These are phyloP conservation scores for Leccinum subtestaceum DNA, from an alignment of 768 basidiomycete genomes.

Conservation along the genomic window DNA sequence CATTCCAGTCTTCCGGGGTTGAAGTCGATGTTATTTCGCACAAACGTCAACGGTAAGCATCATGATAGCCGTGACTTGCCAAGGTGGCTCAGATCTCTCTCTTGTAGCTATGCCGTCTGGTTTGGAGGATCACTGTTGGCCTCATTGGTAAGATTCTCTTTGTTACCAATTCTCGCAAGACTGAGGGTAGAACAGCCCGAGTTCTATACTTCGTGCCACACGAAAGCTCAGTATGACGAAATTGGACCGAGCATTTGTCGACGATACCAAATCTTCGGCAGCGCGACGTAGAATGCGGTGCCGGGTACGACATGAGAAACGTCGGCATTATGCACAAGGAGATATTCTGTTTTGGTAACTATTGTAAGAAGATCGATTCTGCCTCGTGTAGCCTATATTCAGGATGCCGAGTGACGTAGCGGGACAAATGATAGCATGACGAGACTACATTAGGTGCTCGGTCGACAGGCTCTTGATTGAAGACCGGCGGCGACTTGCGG, in stretches of 20 bases:
- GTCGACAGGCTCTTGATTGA: slow-evolving; percentile 10
- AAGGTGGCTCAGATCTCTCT: slow-evolving; percentile 7
- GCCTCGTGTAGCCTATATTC: background rate
- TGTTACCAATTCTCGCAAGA: background rate
- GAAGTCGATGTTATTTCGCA: slow-evolving; percentile 98
- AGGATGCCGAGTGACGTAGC: slow-evolving; percentile 4
- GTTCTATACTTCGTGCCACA: slow-evolving; percentile 92
- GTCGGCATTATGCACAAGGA: background rate
- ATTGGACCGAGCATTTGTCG: slow-evolving; percentile 89
- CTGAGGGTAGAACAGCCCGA: slow-evolving; percentile 61
- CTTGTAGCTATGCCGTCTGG: slow-evolving; percentile 86
- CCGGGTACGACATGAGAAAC: background rate
- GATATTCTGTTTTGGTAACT: background rate
- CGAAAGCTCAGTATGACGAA: slow-evolving; percentile 92
- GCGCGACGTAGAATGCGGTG: slow-evolving; percentile 55
- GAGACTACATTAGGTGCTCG: background rate
- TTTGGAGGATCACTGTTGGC: slow-evolving; percentile 95
- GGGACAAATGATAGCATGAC: background rate
- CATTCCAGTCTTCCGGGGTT: slow-evolving; percentile 81
- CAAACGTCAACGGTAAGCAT: slow-evolving; percentile 83
- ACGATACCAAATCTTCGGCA: slow-evolving; percentile 91
- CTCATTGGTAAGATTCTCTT: slow-evolving; percentile 60
- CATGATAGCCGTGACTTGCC: background rate
- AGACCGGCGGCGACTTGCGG: slow-evolving; percentile 3
- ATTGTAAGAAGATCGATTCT: slow-evolving; percentile 2